Base-by-base conservation (phyloP, 208 protist genomes). In the Strigomonas galati region DNA sequence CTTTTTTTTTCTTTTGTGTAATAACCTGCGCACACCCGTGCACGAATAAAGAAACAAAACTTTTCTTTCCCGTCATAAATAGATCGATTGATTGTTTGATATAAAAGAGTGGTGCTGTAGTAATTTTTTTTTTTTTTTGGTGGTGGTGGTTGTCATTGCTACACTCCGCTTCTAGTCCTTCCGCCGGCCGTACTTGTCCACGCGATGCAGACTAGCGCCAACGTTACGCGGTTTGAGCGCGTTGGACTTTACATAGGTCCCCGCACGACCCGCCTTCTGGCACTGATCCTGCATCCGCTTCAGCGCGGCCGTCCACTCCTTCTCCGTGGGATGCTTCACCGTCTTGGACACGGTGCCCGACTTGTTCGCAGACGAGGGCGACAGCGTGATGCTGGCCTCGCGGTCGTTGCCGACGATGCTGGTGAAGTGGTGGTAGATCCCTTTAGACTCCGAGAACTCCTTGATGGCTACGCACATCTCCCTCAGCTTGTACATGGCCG, bases 131-230 rank as follows among this genome's bases (percentile, higher is more conserved):
- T n/a, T n/a, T n/a, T n/a, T n/a, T n/a, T n/a, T n/a, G n/a, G n/a
- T n/a, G n/a, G n/a, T n/a, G n/a, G n/a, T n/a, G n/a, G 23, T 6
- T 14, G 17, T 31, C 61, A 59, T 9, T 23, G 19, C 26, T 51
- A 30, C 63, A 19, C 12, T n/a, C 52, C 0, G 53, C 21, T 0
- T 19, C 73, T 81, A 94, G 12, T 85, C 82, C 1, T 93, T 79
- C 30, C 86, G 87, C 23, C 88, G 79, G 14, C 91, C 91, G 65
- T 92, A 96, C 76, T 94, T 94, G 60, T 96, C 91, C 12, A 90
- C 84, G 51, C 91, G 85, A 70, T 85, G 93, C 26, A 78, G 66
- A 5, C 82, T 83, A 14, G 82, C 60, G 1, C 91, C 91, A 19
- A 93, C 62, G 51, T 82, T 88, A 24, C 91, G 85, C 48, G 78